These are phyloP conservation scores for Delonix regia DNA, from an alignment of 306 rosid genomes.

Conservation along the genomic window DNA sequence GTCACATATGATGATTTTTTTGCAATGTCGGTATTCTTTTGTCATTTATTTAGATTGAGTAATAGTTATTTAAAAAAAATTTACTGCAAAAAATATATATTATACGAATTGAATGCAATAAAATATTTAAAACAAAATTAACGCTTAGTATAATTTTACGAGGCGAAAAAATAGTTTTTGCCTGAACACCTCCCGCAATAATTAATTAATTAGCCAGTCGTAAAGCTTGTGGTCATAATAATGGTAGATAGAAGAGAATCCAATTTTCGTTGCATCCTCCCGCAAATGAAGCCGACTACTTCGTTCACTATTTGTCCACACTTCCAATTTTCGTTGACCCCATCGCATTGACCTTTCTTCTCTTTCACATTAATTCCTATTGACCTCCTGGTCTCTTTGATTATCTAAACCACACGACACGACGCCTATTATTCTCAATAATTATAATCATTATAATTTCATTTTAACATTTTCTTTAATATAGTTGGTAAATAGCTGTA, in stretches of 20 bases:
- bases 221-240: no score
- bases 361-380: neutral
- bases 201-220: neutral
- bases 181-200: neutral
- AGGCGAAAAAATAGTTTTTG: no score
- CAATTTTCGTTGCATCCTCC: neutral
- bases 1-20: neutral
- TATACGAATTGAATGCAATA: no score
- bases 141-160: no score
- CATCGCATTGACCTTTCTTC: neutral
- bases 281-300: conserved; percentile 21
- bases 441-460: neutral
- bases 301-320: neutral
- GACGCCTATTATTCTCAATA: neutral
- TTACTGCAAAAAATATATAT: no score
- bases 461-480: no score
- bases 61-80: neutral
- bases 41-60: no score
- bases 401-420: neutral
- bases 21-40: neutral
- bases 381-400: neutral
- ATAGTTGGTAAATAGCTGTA: neutral
- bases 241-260: neutral
- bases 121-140: no score
- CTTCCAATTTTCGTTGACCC: neutral